Percentiles rank a stretch among this genome's conserved stretches.
Conservation (phyloP, 495 filamentous ascomycete genomes). For the Sphaerosporella brunnea region DNA sequence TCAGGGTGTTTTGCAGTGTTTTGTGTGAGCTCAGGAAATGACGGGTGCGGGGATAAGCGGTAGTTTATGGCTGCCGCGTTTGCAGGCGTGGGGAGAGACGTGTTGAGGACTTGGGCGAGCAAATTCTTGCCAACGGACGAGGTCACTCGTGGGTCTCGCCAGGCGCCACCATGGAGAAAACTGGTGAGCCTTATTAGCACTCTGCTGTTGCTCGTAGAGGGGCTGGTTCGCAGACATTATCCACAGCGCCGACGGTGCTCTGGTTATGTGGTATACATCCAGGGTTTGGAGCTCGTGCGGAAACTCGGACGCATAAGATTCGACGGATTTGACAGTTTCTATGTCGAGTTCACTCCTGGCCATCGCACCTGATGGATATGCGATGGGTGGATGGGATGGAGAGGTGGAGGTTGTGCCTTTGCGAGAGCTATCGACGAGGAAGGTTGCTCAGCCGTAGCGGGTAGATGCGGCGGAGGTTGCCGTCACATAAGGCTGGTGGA, state of each 20-base stretch:
- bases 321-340: neutral
- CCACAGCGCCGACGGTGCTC: neutral
- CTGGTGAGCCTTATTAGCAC: too few relatives aligned
- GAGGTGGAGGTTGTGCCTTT: too few relatives aligned
- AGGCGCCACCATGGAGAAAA: slow-evolving; percentile 80
- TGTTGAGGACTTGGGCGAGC: slow-evolving; percentile 31
- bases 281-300: neutral
- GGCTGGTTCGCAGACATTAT: too few relatives aligned
- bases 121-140: slow-evolving; percentile 34
- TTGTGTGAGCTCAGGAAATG: neutral
- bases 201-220: too few relatives aligned
- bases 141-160: slow-evolving; percentile 54
- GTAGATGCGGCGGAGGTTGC: too few relatives aligned
- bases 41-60: slow-evolving; percentile 57
- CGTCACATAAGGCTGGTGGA: too few relatives aligned
- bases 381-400: too few relatives aligned
- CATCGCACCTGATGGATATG: too few relatives aligned
- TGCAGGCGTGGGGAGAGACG: slow-evolving; percentile 9
- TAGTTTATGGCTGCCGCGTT: slow-evolving; percentile 62
- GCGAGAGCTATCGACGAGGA: too few relatives aligned
- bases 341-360: neutral
- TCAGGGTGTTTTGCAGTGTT: slow-evolving; percentile 41
- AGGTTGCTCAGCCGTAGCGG: too few relatives aligned
- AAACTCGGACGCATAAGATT: neutral
- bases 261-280: neutral